Evolutionary conservation across 1,284 basidiomycete genomes (phyloP), one percentile per base, ranked within the genome.

Genomic region (Ganoderma meredithae): DNA sequence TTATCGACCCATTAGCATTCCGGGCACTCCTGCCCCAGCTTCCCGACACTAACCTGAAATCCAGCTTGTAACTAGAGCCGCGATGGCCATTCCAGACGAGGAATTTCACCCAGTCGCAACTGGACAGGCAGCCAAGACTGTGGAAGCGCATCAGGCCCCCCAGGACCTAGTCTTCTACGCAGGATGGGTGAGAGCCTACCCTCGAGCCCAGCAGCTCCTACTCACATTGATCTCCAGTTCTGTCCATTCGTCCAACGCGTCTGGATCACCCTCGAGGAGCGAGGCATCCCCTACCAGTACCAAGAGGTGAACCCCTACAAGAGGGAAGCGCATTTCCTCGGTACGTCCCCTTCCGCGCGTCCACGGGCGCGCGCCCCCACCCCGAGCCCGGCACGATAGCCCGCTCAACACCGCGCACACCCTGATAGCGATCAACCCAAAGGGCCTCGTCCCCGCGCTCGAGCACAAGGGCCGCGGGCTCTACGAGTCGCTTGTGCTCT

Each of bases 291-390:
- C 1, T 91, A 91, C 75, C 87, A 90, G 71, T 89, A 89, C 76
- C 84, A 84, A 69, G 87, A 92, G 76, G 85, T 90, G 25, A 91
- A 92, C 75, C 90, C 90, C 0, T 92, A 92, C 81, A 86, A 87
- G 79, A 91, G 92, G 73, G 90, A 90, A 70, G 80, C 85, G 44
- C 83, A 87, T 58, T 88, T 91, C 74, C 81, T 89, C 33, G 83
- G 86, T 86, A 61, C 33, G 72, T 67, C 19, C 31, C 47, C 17
- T 22, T 9, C n/a, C 9, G n/a, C 47, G n/a, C 47, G 8, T 8
- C 10, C 47, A 19, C 17, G 17, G 8, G 2, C 19, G 17, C 43
- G 13, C 36, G 36, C 36, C 36, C 36, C 8, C 7, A 6, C 36
- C 36, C 27, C 27, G 27, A 31, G 27, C 27, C 27, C 27, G 27